Conservation (phyloP, 768 basidiomycete species). For the Leccinum incarnatum region DNA sequence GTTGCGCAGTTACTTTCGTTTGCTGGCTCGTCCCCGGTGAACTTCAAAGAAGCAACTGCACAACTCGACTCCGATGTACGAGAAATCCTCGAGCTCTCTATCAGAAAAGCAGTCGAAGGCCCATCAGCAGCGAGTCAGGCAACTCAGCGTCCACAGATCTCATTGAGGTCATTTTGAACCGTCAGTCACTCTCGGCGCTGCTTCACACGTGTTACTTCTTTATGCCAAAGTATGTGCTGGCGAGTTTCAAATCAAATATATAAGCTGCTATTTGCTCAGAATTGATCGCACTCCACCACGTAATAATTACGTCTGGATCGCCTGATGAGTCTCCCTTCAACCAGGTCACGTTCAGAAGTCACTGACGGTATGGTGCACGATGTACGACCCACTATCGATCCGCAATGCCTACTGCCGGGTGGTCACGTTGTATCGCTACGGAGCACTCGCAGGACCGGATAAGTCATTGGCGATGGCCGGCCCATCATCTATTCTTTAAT, state of each 20-base stretch:
- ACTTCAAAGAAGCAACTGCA: conserved; percentile 83
- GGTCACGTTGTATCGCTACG: background rate
- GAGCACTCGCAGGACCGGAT: background rate
- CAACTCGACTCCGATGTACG: conserved; percentile 57
- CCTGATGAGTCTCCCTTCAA: background rate
- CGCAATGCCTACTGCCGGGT: background rate
- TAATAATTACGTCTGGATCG: background rate
- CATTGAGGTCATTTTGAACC: conserved; percentile 62
- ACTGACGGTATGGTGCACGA: background rate
- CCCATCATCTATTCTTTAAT: background rate
- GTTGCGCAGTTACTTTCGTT: conserved; percentile 68
- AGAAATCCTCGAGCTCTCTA: conserved; percentile 69
- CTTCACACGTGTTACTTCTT: background rate
- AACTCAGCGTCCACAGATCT: conserved; percentile 70
- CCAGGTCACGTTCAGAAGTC: background rate
- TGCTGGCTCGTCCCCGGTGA: conserved; percentile 64
- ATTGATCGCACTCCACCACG: background rate
- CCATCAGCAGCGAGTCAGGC: conserved; percentile 34
- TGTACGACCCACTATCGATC: background rate
- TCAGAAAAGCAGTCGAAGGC: conserved; percentile 71
- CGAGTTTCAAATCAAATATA: background rate
- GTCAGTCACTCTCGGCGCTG: background rate
- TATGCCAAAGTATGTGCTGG: background rate
- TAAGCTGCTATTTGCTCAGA: background rate
- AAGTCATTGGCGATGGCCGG: background rate